phyloP scores from a whole-genome alignment of 495 filamentous ascomycete genomes.

The Tetracladium marchalianum region DNA sequence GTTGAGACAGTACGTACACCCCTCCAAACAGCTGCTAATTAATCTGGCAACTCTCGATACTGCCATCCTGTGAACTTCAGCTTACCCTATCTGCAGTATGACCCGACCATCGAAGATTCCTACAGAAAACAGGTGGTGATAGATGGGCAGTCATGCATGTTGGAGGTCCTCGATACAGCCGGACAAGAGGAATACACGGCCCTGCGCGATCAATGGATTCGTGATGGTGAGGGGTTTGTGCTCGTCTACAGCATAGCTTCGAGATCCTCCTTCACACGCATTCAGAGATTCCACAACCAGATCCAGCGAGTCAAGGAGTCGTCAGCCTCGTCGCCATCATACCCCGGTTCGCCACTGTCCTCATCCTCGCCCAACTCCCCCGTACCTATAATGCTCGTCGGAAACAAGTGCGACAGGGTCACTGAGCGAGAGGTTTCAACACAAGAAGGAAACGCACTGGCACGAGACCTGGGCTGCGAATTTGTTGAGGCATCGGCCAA shows the following conservation, averaged over 20 bases:
- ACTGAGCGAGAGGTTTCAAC: constrained; percentile 94
- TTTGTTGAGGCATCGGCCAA: constrained; percentile 99
- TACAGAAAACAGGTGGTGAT: constrained; percentile 99
- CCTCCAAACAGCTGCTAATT: not conserved
- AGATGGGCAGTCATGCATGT: constrained; percentile 93
- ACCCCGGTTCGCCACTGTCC: constrained; percentile 47
- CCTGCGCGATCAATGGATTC: constrained; percentile 94
- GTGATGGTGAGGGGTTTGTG: constrained; percentile 95
- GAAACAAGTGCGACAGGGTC: constrained; percentile 94
- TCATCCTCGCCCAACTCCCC: constrained; percentile 44
- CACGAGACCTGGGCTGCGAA: constrained; percentile 87
- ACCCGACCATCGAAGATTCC: constrained; percentile 94
- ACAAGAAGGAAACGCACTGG: constrained; percentile 87
- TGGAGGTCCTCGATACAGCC: constrained; percentile 95
- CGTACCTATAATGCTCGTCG: constrained; percentile 94
- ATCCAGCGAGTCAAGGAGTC: constrained; percentile 97
- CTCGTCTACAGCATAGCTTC: constrained; percentile 98
- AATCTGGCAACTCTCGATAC: not conserved
- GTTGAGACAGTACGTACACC: constrained; percentile 39
- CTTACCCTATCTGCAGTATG: constrained; percentile 45
- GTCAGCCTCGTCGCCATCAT: constrained; percentile 67
- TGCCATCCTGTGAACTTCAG: not conserved
- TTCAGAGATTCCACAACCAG: constrained; percentile 91
- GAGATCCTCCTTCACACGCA: constrained; percentile 85
- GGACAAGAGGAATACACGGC: constrained; percentile 99